phyloP scores from a whole-genome alignment of 164 flowering plant genomes.

The Vitis rotundifolia region DNA sequence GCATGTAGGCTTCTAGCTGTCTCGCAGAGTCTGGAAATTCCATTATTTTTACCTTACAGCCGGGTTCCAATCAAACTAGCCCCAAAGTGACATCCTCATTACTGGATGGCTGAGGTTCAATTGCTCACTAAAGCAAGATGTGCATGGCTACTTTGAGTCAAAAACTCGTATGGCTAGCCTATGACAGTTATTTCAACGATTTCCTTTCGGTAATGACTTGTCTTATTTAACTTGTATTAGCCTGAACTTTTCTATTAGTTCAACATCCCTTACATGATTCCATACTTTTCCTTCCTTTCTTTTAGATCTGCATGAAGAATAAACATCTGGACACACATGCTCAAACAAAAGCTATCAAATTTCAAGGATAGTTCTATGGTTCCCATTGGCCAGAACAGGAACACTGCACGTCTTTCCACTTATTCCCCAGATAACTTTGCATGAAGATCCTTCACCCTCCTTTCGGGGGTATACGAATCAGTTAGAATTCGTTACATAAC shows the following conservation, averaged over 20 bases:
- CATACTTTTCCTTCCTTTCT: neutral
- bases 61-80: neutral
- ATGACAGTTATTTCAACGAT: neutral
- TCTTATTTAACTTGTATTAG: neutral
- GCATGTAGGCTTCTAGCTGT: neutral
- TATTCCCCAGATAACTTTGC: neutral
- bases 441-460: neutral
- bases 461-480: neutral
- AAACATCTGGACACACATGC: neutral
- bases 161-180: neutral
- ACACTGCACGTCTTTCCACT: neutral
- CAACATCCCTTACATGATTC: neutral
- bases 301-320: neutral
- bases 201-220: neutral
- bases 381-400: neutral
- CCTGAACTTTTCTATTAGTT: neutral
- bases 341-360: neutral
- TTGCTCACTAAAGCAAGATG: neutral
- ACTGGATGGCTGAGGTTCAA: neutral
- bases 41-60: neutral
- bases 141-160: too few relatives aligned
- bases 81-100: neutral
- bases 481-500: neutral
- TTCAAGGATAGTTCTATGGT: neutral
- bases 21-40: neutral